phyloP scores from a whole-genome alignment of 2,329 filamentous ascomycete species.

The Harringtonia aguacate region DNA sequence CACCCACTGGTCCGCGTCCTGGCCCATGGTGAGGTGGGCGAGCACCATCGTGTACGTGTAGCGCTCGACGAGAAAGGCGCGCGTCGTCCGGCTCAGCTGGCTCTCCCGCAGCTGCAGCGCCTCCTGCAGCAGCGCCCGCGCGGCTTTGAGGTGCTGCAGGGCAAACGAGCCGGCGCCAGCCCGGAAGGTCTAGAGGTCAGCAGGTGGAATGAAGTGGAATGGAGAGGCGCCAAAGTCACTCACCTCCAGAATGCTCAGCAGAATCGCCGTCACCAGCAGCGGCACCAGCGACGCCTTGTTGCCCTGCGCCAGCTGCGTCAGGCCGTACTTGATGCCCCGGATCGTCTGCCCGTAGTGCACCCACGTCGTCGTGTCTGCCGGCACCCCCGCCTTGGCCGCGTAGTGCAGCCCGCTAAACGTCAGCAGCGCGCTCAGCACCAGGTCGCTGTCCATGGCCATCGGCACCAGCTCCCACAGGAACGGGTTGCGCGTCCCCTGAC shows the following conservation, averaged over 20 bases:
- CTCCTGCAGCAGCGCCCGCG: not conserved
- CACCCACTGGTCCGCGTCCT: not conserved
- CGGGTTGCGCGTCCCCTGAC: constrained; percentile 1
- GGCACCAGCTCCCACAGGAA: constrained; percentile 2
- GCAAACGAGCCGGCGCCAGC: not conserved
- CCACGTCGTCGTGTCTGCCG: not conserved
- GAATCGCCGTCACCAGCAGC: not conserved
- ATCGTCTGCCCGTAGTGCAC: not conserved
- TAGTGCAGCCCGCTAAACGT: not conserved
- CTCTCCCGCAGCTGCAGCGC: not conserved
- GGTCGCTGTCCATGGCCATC: not conserved
- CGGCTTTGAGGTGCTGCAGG: not conserved
- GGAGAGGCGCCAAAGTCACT: not conserved
- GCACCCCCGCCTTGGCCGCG: not conserved
- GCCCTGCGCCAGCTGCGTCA: not conserved
- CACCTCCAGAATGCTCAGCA: not conserved
- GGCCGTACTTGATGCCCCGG: not conserved
- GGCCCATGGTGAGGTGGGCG: not conserved
- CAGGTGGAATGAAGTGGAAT: not conserved
- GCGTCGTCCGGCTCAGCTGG: not conserved
- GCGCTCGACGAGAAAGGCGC: not conserved
- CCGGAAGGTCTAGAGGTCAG: not conserved
- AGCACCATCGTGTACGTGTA: not conserved
- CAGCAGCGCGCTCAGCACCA: not conserved
- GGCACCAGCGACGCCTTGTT: not conserved